A percentile compares a stretch with the other conserved stretches of the same genome.
Evolutionary conservation across 768 basidiomycete species (phyloP).

Genomic region (Tricholoma matsutake): DNA sequence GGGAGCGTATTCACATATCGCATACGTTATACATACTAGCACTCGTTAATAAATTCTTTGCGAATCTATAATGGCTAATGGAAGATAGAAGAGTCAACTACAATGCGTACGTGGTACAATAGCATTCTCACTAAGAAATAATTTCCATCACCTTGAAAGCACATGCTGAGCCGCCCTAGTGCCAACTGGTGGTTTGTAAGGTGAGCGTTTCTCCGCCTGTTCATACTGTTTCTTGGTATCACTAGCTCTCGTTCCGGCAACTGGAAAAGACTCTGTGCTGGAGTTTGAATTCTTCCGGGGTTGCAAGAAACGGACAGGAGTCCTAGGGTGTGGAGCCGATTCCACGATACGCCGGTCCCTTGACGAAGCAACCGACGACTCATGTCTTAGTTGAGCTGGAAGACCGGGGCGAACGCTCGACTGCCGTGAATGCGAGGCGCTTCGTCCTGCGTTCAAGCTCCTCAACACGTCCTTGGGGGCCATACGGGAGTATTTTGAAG

Average conservation of each 20-base stretch:
- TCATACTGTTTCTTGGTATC: slow-evolving; percentile 29
- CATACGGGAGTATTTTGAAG: not conserved
- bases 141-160: not conserved
- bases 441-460: slow-evolving; percentile 2
- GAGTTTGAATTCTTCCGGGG: slow-evolving; percentile 11
- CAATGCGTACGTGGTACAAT: not conserved
- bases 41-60: not conserved
- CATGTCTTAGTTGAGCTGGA: not conserved
- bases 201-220: slow-evolving; percentile 30
- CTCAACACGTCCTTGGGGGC: slow-evolving; percentile 8
- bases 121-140: not conserved
- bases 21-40: not conserved
- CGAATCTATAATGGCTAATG: not conserved
- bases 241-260: slow-evolving; percentile 37
- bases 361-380: slow-evolving; percentile 1
- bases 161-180: slow-evolving; percentile 29
- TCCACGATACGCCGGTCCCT: not conserved
- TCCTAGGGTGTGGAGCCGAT: slow-evolving; percentile 2
- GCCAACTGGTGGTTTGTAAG: slow-evolving; percentile 35
- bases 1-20: not conserved
- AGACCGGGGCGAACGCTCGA: not conserved
- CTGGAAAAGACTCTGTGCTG: slow-evolving; percentile 31
- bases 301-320: slow-evolving; percentile 3
- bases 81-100: not conserved
- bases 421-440: slow-evolving; percentile 3